Base-by-base conservation (phyloP, 1,139 yeast species). In the Yamadazyma friedrichii region DNA sequence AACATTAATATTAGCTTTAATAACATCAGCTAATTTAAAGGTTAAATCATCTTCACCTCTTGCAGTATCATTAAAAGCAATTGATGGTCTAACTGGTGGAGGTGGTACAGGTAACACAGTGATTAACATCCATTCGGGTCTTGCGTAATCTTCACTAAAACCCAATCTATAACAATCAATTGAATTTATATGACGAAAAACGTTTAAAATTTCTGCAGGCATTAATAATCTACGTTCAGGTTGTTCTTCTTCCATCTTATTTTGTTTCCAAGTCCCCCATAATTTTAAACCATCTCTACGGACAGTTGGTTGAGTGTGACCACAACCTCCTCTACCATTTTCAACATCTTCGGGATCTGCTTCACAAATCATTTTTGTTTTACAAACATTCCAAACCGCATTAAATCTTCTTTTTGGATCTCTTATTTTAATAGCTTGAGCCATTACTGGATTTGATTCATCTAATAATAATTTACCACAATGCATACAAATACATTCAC, bases 31-130 rank as follows among this genome's bases (percentile, higher is more conserved):
- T 52, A 94, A 76, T 66, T 94, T 94, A 63, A 91, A 93, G 3
- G 99, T 94, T 67, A 94, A 84, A 76, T 94, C 99, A 78, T 94
- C 99, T 64, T 94, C 98, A 55, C 98, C 97, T 70, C 98, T 82
- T 43, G 96, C 96, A n/a, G 97, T 88, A 59, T 94, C 98, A 54
- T 93, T 93, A 56, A 93, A 91, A 2, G 98, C 96, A 69, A 94
- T 93, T 32, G 96, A 87, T 13, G 99, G 99, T 66, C 99, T 85
- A 28, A 94, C 98, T 28, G 98, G 98, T 44, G 98, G 98, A 40
- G 99, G 99, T 34, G 99, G 99, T n/a, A 94, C 98, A 1, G 98
- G 98, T 55, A 94, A 74, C 13, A 93, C 98, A 2, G 98, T 91
- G 50, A 94, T 80, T 50, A 94, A 77, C 84, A 94, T 82, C 99